Base-by-base conservation (phyloP, 2,329 filamentous ascomycete genomes). In the Knufia fluminis region DNA sequence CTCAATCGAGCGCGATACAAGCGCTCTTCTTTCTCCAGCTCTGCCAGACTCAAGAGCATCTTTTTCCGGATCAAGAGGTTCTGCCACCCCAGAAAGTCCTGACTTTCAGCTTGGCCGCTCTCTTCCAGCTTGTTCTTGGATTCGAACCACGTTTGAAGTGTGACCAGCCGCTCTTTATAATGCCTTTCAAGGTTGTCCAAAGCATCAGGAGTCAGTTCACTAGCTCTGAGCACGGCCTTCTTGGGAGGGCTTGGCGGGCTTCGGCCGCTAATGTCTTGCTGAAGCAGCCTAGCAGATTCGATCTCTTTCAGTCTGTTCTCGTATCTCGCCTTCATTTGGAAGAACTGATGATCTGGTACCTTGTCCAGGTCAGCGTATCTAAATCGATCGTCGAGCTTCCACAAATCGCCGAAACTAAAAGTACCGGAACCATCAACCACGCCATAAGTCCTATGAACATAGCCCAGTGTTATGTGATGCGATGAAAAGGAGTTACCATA, bases 301-400 rank as follows among this genome's bases (percentile, higher is more conserved):
- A 12, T 36, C 31, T 24, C 12, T 17, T 9, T 36, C 33, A n/a
- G 17, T n/a, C n/a, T n/a, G n/a, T n/a, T n/a, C n/a, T n/a, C n/a
- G n/a, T n/a, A n/a, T n/a, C n/a, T n/a, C n/a, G n/a, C n/a, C n/a
- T n/a, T n/a, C n/a, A n/a, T n/a, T n/a, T n/a, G n/a, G n/a, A n/a
- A n/a, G n/a, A n/a, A 14, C 26, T 46, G 17, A 7, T 12, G 3
- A 10, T 33, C 43, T 19, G n/a, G 24, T 4, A 12, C 28, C 4
- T 14, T 23, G 4, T n/a, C 16, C 19, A 7, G 10, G 17, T 4
- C 4, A 24, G 8, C 39, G n/a, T n/a, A n/a, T 14, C 4, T 22
- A 28, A 26, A 43, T 4, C 4, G 35, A 33, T 48, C 45, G 23
- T 48, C 45, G n/a, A 48, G 33, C 35, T 48, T 48, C 45, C 45